Evolutionary conservation across 176 grass and related monocot genomes (phyloP).

Genomic region (barley (Hordeum vulgare)): DNA sequence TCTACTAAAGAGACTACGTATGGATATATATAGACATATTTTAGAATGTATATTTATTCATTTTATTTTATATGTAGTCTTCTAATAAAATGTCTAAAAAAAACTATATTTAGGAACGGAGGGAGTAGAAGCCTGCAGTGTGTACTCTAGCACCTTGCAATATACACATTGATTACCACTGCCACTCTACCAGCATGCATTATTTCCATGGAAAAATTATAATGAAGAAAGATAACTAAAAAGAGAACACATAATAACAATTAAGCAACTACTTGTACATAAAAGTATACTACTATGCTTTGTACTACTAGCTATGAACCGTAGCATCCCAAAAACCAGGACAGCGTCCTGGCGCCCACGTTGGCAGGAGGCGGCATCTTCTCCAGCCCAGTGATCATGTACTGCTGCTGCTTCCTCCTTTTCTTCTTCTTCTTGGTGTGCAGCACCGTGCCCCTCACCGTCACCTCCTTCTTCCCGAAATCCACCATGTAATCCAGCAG

Average conservation of each 20-base stretch:
- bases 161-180: not conserved
- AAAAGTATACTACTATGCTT: not conserved
- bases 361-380: not conserved
- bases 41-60: too few relatives aligned
- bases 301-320: constrained; percentile 19
- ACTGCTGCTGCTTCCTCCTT: not conserved
- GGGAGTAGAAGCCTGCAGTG: not conserved
- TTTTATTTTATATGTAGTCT: too few relatives aligned
- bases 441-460: constrained; percentile 48
- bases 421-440: constrained; percentile 32
- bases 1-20: too few relatives aligned
- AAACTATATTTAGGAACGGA: too few relatives aligned
- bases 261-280: not conserved
- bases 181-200: not conserved
- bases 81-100: too few relatives aligned
- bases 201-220: not conserved
- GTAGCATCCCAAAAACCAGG: constrained; percentile 50
- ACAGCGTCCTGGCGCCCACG: constrained; percentile 22
- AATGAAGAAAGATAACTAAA: not conserved
- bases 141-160: not conserved
- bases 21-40: too few relatives aligned
- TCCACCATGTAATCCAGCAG: constrained; percentile 98
- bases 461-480: constrained; percentile 85
- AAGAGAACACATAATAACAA: not conserved
- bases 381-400: not conserved